Evolutionary conservation across 495 filamentous ascomycete genomes (phyloP).

Genomic region (Daldinia grandis): DNA sequence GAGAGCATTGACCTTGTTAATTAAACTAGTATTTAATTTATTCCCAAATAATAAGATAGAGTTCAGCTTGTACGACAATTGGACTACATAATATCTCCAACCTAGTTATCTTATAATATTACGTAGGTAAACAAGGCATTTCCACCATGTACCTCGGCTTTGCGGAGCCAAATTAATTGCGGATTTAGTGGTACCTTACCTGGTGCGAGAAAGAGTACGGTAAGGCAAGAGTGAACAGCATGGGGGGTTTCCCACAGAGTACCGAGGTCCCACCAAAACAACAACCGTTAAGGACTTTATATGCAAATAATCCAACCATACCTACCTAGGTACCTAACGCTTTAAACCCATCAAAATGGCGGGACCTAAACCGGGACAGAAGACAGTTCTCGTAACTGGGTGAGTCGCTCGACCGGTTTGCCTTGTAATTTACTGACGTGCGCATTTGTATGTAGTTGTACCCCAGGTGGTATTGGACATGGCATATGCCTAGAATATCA

Average conservation of each 20-base stretch:
- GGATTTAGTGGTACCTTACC: not conserved
- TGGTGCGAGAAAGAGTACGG: not conserved
- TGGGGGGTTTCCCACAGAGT: no score
- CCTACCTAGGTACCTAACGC: no score
- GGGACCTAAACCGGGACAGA: constrained; percentile 48
- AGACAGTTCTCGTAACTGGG: constrained; percentile 63
- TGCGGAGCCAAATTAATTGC: not conserved
- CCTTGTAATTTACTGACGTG: constrained; percentile 7
- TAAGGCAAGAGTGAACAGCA: not conserved
- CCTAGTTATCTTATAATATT: no score
- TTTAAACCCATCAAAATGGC: constrained; percentile 16
- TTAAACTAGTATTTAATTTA: not conserved
- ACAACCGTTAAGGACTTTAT: not conserved
- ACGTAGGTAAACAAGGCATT: no score
- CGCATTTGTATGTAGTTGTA: constrained; percentile 54
- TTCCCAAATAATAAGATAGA: not conserved
- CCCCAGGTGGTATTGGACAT: constrained; percentile 63
- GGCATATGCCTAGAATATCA: constrained; percentile 61
- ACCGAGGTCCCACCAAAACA: not conserved
- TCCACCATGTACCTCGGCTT: no score
- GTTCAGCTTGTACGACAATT: no score
- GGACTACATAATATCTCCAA: no score
- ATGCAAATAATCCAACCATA: not conserved
- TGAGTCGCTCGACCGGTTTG: constrained; percentile 28
- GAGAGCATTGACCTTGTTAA: not conserved